These are phyloP conservation scores for Chlamydomonas schloesseri DNA, from an alignment of 139 green algal species.

Conservation along the genomic window DNA sequence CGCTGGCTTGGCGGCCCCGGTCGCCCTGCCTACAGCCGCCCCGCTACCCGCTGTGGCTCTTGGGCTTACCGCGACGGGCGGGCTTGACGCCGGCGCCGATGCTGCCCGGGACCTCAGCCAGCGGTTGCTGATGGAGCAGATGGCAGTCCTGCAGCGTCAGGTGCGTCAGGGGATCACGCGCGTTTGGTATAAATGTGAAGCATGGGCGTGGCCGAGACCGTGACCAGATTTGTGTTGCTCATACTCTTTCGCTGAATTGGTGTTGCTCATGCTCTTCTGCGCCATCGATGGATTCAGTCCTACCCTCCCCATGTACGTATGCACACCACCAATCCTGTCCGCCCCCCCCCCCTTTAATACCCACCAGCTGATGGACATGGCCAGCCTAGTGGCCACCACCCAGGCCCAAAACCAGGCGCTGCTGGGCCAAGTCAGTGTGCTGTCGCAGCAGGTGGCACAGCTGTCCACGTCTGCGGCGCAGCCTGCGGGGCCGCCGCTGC, in stretches of 20 bases:
- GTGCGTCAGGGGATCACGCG: neutral
- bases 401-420: slow-evolving; percentile 32
- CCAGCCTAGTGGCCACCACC: slow-evolving; percentile 12
- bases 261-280: no score
- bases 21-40: no score
- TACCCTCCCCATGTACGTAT: no score
- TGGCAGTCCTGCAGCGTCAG: slow-evolving; percentile 27
- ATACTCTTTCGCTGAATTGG: no score
- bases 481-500: neutral
- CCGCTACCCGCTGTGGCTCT: no score
- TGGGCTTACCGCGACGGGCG: no score
- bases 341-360: no score
- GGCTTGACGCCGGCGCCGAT: neutral
- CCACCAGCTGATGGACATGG: neutral
- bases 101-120: slow-evolving; percentile 10
- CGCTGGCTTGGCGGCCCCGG: no score
- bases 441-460: neutral
- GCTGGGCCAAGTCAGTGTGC: neutral
- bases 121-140: slow-evolving; percentile 27
- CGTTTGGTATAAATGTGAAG: no score
- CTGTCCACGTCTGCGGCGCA: neutral
- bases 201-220: no score
- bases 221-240: no score
- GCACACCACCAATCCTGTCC: neutral
- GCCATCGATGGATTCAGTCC: no score